Conservation (phyloP, 106 monocot species). For the Vanilla planifolia region DNA sequence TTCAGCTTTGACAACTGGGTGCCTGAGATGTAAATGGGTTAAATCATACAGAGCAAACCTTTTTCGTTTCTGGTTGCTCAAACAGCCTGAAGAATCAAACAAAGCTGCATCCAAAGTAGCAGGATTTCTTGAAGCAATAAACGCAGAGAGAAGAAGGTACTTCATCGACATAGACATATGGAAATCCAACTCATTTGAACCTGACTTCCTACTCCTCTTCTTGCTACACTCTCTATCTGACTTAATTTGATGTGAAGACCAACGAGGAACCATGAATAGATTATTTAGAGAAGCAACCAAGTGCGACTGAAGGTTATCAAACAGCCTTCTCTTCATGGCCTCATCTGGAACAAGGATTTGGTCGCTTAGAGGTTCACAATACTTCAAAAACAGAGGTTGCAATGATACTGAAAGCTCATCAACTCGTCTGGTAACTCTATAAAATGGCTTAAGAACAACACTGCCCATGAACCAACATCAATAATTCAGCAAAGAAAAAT, state of each 20-base stretch:
- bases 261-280: slow-evolving; percentile 36
- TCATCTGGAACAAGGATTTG: slow-evolving; percentile 60
- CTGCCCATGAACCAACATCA: slow-evolving; percentile 27
- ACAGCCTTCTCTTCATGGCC: slow-evolving; percentile 71
- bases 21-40: not conserved
- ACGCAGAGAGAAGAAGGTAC: slow-evolving; percentile 88
- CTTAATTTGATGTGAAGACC: slow-evolving; percentile 10
- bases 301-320: slow-evolving; percentile 50
- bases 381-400: slow-evolving; percentile 60
- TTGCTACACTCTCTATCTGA: slow-evolving; percentile 19
- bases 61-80: slow-evolving; percentile 47
- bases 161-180: slow-evolving; percentile 89
- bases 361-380: slow-evolving; percentile 70
- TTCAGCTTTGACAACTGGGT: not conserved
- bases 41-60: slow-evolving; percentile 36
- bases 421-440: slow-evolving; percentile 61
- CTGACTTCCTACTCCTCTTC: slow-evolving; percentile 16
- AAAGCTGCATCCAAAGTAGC: slow-evolving; percentile 88
- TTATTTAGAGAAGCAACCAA: slow-evolving; percentile 48
- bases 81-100: slow-evolving; percentile 78
- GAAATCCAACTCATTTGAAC: slow-evolving; percentile 61
- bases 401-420: slow-evolving; percentile 69
- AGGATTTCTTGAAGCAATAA: slow-evolving; percentile 91
- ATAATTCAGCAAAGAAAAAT: not conserved
- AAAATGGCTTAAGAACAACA: slow-evolving; percentile 64